Base-by-base conservation (phyloP, 2,329 filamentous ascomycete species). In the Mycosphaerella sp. region DNA sequence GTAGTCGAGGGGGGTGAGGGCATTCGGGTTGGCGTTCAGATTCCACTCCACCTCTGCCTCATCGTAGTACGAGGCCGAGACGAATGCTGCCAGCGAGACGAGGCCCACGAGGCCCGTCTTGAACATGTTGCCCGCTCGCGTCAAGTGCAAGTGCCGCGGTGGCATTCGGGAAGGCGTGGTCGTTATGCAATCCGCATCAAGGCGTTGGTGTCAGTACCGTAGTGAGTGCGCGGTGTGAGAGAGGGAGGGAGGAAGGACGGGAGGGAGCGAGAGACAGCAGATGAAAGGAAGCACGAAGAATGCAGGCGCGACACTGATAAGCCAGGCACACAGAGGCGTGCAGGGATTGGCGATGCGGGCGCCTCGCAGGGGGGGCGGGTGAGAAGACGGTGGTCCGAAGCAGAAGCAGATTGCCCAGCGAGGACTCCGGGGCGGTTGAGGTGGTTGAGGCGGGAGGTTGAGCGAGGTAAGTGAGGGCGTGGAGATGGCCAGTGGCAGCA, bases 1-100 rank as follows among this genome's bases (percentile, higher is more conserved):
- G 64, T 85, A 85, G 40, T 85, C 73, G 34, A 78, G 67, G 2
- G 81, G 79, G 44, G 74, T 65, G 7, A 63, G 73, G n/a, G 81
- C 79, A 41, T 71, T 68, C 58, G 75, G 62, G 64, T 84, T 84
- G 55, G 73, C 71, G 64, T 85, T 85, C 55, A 84, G 69, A 60
- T 84, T 85, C 67, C 75, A 84, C 36, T 74, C 71, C 41, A 71
- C 69, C 45, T 78, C 69, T 3, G 67, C 66, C 37, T 75, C 70
- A 51, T 79, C 75, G 55, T 79, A 81, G 53, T 61, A 65, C 2
- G 64, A 66, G 18, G 60, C 64, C 5, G 58, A 53, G 16, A 53
- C 51, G 27, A 59, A 32, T 1, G 54, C 49, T 39, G 57, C 52
- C 13, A 62, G 54, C n/a, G 55, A 52, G 40, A 58, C 53, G 39